Evolutionary conservation across 768 basidiomycete genomes (phyloP).

Genomic region (Hebeloma cylindrosporum): DNA sequence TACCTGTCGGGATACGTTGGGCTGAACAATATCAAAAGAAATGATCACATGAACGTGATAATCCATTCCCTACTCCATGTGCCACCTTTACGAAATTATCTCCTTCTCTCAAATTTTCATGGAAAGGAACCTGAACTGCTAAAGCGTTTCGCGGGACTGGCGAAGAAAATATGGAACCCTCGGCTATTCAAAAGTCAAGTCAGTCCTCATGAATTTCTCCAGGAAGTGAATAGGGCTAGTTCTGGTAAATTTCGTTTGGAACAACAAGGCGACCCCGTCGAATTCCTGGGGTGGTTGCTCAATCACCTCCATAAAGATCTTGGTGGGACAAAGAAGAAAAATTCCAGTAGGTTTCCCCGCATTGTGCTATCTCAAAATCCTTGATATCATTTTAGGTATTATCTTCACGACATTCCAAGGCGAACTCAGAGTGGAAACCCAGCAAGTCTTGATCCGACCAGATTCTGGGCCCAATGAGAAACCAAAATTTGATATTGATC

Average conservation of each 20-base stretch:
- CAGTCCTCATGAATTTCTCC: constrained; percentile 97
- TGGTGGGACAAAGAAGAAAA: constrained; percentile 90
- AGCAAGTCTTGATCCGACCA: constrained; percentile 85
- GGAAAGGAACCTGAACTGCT: constrained; percentile 85
- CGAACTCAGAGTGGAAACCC: constrained; percentile 88
- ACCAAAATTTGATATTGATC: constrained; percentile 91
- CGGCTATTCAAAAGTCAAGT: constrained; percentile 96
- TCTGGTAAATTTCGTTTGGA: constrained; percentile 90
- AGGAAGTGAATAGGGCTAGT: constrained; percentile 91
- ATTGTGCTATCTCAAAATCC: constrained; percentile 6
- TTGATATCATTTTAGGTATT: constrained; percentile 55
- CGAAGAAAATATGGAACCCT: constrained; percentile 97
- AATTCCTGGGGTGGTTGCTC: constrained; percentile 94
- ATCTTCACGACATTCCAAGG: constrained; percentile 95
- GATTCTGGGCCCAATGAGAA: constrained; percentile 74
- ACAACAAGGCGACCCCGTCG: constrained; percentile 93
- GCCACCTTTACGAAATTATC: constrained; percentile 82
- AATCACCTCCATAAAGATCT: constrained; percentile 92
- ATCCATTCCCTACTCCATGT: constrained; percentile 93
- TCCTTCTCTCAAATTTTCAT: constrained; percentile 72
- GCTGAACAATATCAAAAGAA: constrained; percentile 95
- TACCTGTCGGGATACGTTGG: constrained; percentile 95
- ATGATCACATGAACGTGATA: constrained; percentile 97
- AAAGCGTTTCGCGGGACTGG: constrained; percentile 81
- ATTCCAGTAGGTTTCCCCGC: constrained; percentile 74